phyloP scores from a whole-genome alignment of 148 eudicot species.

The Gaultheria prostrata region DNA sequence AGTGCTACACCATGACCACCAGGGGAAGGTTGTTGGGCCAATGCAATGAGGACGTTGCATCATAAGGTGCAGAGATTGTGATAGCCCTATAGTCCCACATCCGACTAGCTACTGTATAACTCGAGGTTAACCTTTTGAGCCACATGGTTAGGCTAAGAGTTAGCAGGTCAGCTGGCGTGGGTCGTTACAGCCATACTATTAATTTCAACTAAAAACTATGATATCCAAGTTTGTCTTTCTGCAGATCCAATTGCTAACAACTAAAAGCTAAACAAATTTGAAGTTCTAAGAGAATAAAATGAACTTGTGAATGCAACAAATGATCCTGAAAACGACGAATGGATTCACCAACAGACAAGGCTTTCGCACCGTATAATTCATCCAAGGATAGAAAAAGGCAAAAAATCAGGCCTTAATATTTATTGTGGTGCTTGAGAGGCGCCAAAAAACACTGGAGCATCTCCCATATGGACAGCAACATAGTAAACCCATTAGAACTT shows the following conservation, averaged over 20 bases:
- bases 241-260: neutral
- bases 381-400: neutral
- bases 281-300: neutral
- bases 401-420: neutral
- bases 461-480: neutral
- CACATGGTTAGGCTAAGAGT: too few relatives aligned
- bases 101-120: too few relatives aligned
- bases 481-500: neutral
- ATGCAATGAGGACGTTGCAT: too few relatives aligned
- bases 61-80: too few relatives aligned
- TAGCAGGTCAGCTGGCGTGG: too few relatives aligned
- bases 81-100: too few relatives aligned
- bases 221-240: neutral
- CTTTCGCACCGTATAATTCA: neutral
- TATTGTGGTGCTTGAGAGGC: neutral
- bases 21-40: too few relatives aligned
- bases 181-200: too few relatives aligned
- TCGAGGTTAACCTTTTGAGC: too few relatives aligned
- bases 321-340: neutral
- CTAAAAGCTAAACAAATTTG: neutral
- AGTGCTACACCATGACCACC: too few relatives aligned
- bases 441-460: neutral
- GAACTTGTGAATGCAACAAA: neutral
- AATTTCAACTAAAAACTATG: neutral
- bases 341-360: neutral